A percentile compares a stretch with the other conserved stretches of the same genome.
phyloP scores from a whole-genome alignment of 1,139 yeast species.

The Zhuliangozyma parablackwelliae region DNA sequence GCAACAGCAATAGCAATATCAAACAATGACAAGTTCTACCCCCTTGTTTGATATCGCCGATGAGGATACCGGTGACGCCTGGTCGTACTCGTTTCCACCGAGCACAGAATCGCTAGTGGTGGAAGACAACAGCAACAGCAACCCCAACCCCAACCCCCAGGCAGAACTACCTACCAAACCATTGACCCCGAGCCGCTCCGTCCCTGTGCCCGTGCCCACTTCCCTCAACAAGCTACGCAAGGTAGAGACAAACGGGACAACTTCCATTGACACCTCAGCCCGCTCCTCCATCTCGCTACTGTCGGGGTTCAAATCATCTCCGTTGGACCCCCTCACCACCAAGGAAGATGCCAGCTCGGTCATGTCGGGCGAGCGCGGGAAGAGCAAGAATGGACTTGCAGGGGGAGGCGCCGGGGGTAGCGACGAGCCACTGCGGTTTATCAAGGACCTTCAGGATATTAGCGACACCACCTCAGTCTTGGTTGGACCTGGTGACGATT shows the following conservation, averaged over 20 bases:
- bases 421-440: slow-evolving; percentile 1
- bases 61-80: slow-evolving; percentile 27
- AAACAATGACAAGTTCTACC: too few species aligned
- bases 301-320: slow-evolving; percentile 44
- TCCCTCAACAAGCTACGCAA: slow-evolving; percentile 1
- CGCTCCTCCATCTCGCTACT: slow-evolving; percentile 28
- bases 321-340: slow-evolving; percentile 59
- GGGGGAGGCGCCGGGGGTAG: background rate
- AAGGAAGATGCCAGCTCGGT: slow-evolving; percentile 47
- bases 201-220: background rate
- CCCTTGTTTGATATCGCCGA: too few species aligned
- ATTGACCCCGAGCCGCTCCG: background rate
- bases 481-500: slow-evolving; percentile 4
- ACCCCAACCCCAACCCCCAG: background rate
- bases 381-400: slow-evolving; percentile 5
- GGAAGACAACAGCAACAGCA: background rate
- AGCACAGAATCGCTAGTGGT: slow-evolving; percentile 27
- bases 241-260: background rate
- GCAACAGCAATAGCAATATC: too few species aligned
- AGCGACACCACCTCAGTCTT: slow-evolving; percentile 4
- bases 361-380: slow-evolving; percentile 26
- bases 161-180: too few species aligned
- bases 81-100: slow-evolving; percentile 45
- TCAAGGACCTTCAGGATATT: slow-evolving; percentile 9
- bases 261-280: slow-evolving; percentile 5